Evolutionary conservation across 768 basidiomycete genomes (phyloP).

Genomic region (Mycena capillaripes): DNA sequence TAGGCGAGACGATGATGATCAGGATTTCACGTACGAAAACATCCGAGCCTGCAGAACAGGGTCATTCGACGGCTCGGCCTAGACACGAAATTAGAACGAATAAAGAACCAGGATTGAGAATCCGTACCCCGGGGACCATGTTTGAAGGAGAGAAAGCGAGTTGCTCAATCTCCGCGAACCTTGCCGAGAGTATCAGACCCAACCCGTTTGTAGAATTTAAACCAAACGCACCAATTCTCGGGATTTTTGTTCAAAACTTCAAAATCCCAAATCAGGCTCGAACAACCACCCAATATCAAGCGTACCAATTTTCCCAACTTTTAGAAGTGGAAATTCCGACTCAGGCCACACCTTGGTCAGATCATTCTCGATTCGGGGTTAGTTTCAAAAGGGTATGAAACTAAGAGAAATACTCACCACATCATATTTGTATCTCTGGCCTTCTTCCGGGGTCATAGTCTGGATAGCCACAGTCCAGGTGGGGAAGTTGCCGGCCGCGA

Average conservation of each 20-base stretch:
- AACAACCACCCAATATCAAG: too few relatives aligned
- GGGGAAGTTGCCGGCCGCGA: conserved; percentile 25
- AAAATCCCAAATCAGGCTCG: too few relatives aligned
- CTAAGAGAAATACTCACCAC: conserved; percentile 22
- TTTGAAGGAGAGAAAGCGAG: conserved; percentile 33
- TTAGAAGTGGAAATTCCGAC: conserved; percentile 30
- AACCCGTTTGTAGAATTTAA: too few relatives aligned
- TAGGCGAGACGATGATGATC: background rate
- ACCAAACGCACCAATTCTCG: conserved; percentile 26
- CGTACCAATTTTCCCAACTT: conserved; percentile 32
- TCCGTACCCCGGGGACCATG: conserved; percentile 31
- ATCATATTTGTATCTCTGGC: conserved; percentile 32
- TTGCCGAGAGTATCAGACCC: background rate
- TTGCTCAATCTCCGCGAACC: conserved; percentile 38
- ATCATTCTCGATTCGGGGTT: conserved; percentile 22
- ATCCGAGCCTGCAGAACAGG: conserved; percentile 36
- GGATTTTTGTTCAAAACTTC: conserved; percentile 38
- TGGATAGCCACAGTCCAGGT: conserved; percentile 32
- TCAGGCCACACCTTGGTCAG: conserved; percentile 36
- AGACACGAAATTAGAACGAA: background rate
- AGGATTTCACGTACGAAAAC: conserved; percentile 20
- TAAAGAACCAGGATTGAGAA: background rate
- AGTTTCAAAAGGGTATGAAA: too few relatives aligned
- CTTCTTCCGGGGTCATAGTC: conserved; percentile 34
- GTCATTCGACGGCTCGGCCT: conserved; percentile 38